phyloP scores from a whole-genome alignment of 1,284 basidiomycete species.

The Irpex sp. region DNA sequence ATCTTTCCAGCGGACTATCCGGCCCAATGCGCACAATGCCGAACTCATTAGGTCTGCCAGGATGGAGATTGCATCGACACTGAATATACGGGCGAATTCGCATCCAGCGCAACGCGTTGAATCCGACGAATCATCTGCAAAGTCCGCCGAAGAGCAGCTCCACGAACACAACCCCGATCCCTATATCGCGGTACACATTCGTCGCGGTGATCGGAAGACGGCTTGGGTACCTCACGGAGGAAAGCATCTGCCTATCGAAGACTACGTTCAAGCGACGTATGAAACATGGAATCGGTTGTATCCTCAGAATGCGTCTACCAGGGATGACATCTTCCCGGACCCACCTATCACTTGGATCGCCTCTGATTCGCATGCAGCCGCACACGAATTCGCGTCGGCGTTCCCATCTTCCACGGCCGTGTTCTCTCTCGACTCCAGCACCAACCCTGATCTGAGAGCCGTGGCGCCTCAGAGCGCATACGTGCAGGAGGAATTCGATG shows the following conservation, averaged over 20 bases:
- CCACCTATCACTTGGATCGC: slow-evolving; percentile 48
- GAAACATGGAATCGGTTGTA: slow-evolving; percentile 42
- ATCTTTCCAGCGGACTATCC: slow-evolving; percentile 51
- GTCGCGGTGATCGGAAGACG: slow-evolving; percentile 53
- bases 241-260: slow-evolving; percentile 44
- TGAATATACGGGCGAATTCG: slow-evolving; percentile 21
- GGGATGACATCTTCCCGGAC: slow-evolving; percentile 22
- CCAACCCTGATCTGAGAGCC: slow-evolving; percentile 37
- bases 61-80: slow-evolving; percentile 38
- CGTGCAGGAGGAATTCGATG: slow-evolving; percentile 48
- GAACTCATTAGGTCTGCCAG: slow-evolving; percentile 48
- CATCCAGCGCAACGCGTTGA: slow-evolving; percentile 7
- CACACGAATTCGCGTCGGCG: slow-evolving; percentile 38
- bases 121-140: not conserved
- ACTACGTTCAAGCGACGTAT: slow-evolving; percentile 42
- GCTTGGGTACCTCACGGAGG: slow-evolving; percentile 42
- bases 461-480: slow-evolving; percentile 54
- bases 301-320: slow-evolving; percentile 13
- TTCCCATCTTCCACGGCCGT: slow-evolving; percentile 35
- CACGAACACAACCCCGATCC: slow-evolving; percentile 21
- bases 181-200: slow-evolving; percentile 58
- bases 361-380: slow-evolving; percentile 50
- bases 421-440: slow-evolving; percentile 44
- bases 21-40: slow-evolving; percentile 43
- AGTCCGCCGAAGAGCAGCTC: slow-evolving; percentile 12